These are phyloP conservation scores for Perkinsus marinus DNA, from an alignment of 169 alveolate species.

Conservation along the genomic window DNA sequence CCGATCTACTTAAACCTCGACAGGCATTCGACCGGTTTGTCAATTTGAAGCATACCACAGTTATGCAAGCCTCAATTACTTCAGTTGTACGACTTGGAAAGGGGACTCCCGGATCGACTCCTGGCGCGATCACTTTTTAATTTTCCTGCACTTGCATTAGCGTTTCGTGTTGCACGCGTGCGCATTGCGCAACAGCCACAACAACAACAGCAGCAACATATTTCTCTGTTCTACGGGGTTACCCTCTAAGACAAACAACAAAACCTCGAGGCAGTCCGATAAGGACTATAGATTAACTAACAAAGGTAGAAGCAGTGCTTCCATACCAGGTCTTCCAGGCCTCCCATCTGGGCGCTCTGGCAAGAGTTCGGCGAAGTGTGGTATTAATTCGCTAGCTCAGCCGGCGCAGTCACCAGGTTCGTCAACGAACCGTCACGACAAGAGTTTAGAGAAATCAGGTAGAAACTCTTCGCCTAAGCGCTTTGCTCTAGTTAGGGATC, in stretches of 20 bases:
- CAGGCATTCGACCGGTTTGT: no score
- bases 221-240: neutral
- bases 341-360: neutral
- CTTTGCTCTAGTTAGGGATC: neutral
- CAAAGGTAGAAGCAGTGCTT: neutral
- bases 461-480: neutral
- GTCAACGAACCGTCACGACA: neutral
- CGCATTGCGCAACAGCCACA: no score
- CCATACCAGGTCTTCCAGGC: neutral
- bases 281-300: neutral
- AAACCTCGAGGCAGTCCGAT: neutral
- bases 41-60: no score
- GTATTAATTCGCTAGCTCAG: neutral
- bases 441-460: neutral
- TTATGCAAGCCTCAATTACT: no score
- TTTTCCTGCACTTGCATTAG: no score
- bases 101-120: no score
- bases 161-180: no score
- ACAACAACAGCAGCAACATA: no score
- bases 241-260: neutral
- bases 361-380: neutral
- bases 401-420: neutral
- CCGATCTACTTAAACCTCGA: no score
- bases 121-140: no score
- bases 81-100: no score